Conservation (phyloP, 495 filamentous ascomycete species). For the Xylaria intraflava region DNA sequence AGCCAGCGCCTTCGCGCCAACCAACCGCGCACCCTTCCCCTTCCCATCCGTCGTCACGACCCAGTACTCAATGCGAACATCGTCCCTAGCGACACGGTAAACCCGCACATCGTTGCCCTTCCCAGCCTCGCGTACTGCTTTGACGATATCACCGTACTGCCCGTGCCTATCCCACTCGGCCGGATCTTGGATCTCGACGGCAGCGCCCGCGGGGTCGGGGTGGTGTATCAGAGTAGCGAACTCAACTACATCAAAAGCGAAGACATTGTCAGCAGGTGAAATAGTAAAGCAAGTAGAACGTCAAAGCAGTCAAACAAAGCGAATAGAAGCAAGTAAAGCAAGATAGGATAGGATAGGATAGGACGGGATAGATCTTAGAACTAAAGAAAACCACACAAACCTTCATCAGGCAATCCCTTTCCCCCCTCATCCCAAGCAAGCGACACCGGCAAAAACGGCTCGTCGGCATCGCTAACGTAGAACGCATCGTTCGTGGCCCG, state of each 20-base stretch:
- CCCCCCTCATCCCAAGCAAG: slow-evolving; percentile 53
- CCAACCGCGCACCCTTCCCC: slow-evolving; percentile 46
- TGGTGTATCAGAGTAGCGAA: slow-evolving; percentile 54
- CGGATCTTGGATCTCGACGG: slow-evolving; percentile 47
- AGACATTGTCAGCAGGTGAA: too few relatives aligned
- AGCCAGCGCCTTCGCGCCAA: slow-evolving; percentile 68
- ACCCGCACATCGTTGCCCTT: slow-evolving; percentile 60
- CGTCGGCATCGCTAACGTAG: slow-evolving; percentile 76
- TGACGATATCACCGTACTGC: slow-evolving; percentile 51
- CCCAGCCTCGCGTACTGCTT: slow-evolving; percentile 50
- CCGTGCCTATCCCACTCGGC: slow-evolving; percentile 58
- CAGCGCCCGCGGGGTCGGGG: slow-evolving; percentile 37
- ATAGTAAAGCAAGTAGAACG: too few relatives aligned
- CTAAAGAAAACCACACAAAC: slow-evolving; percentile 36
- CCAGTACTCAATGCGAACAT: slow-evolving; percentile 68
- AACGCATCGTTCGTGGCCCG: slow-evolving; percentile 49
- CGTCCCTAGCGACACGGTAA: slow-evolving; percentile 58
- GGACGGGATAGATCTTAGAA: background rate
- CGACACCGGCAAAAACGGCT: slow-evolving; percentile 71
- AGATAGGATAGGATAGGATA: slow-evolving; percentile 4
- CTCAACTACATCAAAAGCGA: slow-evolving; percentile 36
- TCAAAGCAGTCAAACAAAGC: slow-evolving; percentile 18
- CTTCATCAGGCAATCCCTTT: slow-evolving; percentile 53
- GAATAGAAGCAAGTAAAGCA: slow-evolving; percentile 14
- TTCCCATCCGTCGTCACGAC: slow-evolving; percentile 54